Evolutionary conservation across 2,329 filamentous ascomycete genomes (phyloP).

Genomic region (Hypoxylon sp.): DNA sequence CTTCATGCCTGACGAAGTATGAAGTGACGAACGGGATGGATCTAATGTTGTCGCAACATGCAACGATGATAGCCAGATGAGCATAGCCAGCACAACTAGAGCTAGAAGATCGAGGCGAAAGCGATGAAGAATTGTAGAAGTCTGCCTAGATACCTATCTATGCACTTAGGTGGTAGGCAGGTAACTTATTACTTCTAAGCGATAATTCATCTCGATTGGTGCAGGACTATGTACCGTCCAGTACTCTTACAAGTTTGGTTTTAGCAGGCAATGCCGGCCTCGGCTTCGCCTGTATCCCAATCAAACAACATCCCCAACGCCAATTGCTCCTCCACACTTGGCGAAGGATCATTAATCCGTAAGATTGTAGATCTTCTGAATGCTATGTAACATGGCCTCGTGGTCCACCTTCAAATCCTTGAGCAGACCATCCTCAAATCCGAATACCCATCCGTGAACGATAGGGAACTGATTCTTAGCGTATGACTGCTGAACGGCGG

Average conservation of each 20-base stretch:
- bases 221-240: constrained; percentile 3
- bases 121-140: no score
- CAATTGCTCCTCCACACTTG: not conserved
- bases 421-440: constrained; percentile 71
- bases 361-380: constrained; percentile 73
- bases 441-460: constrained; percentile 79
- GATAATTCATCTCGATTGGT: constrained; percentile 1
- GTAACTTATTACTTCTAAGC: not conserved
- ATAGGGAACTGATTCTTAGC: constrained; percentile 70
- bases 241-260: constrained; percentile 9
- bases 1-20: not conserved
- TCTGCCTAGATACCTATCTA: no score
- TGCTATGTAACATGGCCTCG: constrained; percentile 61
- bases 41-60: no score
- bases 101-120: no score
- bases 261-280: not conserved
- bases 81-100: no score
- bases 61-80: no score
- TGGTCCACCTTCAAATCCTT: constrained; percentile 72
- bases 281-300: not conserved
- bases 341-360: constrained; percentile 31
- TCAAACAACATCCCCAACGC: not conserved
- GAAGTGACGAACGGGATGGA: not conserved
- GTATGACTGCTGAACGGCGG: constrained; percentile 77
- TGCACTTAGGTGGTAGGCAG: no score